Percentiles rank a stretch among this genome's conserved stretches.
These are phyloP conservation scores for Suillus tomentosus DNA, from an alignment of 768 basidiomycete genomes.

Conservation along the genomic window DNA sequence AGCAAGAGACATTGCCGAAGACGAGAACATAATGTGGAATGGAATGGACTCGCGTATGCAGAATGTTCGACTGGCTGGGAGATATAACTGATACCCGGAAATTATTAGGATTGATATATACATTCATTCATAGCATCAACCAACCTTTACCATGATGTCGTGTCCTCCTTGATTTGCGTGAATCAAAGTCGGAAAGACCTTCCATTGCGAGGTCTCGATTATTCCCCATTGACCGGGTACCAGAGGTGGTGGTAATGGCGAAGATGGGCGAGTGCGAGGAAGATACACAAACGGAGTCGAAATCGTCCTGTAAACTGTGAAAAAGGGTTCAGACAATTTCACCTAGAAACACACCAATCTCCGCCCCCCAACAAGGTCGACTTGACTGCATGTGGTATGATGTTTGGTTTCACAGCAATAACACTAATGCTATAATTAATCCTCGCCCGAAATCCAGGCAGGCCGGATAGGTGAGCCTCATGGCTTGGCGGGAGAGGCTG, in stretches of 20 bases:
- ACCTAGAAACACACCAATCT: conserved; percentile 47
- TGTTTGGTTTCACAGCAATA: conserved; percentile 48
- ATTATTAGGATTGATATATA: conserved; percentile 24
- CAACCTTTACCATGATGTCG: conserved; percentile 40
- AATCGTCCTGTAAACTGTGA: conserved; percentile 42
- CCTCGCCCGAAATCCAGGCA: conserved; percentile 71
- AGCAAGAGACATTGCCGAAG: conserved; percentile 55
- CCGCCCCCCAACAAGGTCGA: conserved; percentile 54
- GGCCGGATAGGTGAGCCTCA: conserved; percentile 63
- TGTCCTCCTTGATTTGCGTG: conserved; percentile 40
- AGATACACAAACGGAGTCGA: conserved; percentile 64
- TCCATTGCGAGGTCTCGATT: conserved; percentile 51
- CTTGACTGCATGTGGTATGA: conserved; percentile 48
- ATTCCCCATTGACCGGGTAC: conserved; percentile 40
- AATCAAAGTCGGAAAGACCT: conserved; percentile 43
- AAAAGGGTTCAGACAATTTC: conserved; percentile 1
- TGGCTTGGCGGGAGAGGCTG: conserved; percentile 75
- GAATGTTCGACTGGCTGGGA: conserved; percentile 63
- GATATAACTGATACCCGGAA: conserved; percentile 40
- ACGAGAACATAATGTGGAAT: conserved; percentile 64
- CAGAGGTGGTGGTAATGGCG: conserved; percentile 51
- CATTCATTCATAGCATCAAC: conserved; percentile 13
- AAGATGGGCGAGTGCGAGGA: conserved; percentile 64
- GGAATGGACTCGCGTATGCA: conserved; percentile 61
- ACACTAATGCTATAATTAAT: conserved; percentile 65